Evolutionary conservation across 495 filamentous ascomycete genomes (phyloP).

Genomic region (Bacidia rubella): DNA sequence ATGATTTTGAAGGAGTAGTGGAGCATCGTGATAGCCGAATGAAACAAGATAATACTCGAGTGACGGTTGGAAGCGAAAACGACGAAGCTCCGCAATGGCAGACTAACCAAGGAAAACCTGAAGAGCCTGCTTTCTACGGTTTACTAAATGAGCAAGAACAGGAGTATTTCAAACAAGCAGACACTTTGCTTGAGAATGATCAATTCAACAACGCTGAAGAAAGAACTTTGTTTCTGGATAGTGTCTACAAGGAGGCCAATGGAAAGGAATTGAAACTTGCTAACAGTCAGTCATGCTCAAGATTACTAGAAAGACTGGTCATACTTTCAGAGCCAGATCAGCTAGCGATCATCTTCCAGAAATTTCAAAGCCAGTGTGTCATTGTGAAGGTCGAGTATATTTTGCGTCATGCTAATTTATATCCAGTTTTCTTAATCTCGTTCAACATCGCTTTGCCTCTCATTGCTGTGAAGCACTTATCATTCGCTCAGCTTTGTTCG

Average conservation of each 20-base stretch:
- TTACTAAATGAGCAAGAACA: constrained; percentile 81
- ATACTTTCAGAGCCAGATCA: constrained; percentile 64
- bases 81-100: not conserved
- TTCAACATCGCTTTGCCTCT: constrained; percentile 89
- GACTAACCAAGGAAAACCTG: not conserved
- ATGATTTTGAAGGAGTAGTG: constrained; percentile 18
- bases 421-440: constrained; percentile 59
- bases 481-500: constrained; percentile 60
- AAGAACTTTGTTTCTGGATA: constrained; percentile 63
- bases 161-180: constrained; percentile 83
- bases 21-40: not conserved
- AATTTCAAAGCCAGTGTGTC: constrained; percentile 63
- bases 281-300: constrained; percentile 84
- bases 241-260: constrained; percentile 70
- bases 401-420: constrained; percentile 1
- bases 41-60: not conserved
- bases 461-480: constrained; percentile 96
- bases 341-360: constrained; percentile 70
- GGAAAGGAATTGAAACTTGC: constrained; percentile 95
- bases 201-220: constrained; percentile 70
- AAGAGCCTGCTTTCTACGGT: constrained; percentile 64
- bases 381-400: not conserved
- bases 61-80: not conserved
- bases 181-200: constrained; percentile 77
- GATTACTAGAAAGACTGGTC: constrained; percentile 84